Percentiles rank a stretch among this genome's conserved stretches.
Evolutionary conservation across 495 filamentous ascomycete species (phyloP).

Genomic region (Annulohypoxylon nitens): DNA sequence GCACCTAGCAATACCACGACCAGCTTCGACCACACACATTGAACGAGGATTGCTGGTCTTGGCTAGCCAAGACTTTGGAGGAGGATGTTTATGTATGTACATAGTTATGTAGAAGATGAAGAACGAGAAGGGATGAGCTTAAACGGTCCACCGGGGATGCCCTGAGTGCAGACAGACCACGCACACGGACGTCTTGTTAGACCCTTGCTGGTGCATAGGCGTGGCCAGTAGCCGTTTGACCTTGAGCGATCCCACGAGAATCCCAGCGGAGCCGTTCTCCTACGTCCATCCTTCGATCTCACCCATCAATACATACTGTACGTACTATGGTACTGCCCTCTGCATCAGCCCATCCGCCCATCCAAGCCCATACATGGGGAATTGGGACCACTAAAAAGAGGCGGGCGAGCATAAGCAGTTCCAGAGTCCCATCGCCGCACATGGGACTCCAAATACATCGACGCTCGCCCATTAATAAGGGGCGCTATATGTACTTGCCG

Average conservation of each 20-base stretch:
- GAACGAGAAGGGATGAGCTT: slow-evolving; percentile 49
- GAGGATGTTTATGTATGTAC: slow-evolving; percentile 17
- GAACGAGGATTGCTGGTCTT: slow-evolving; percentile 34
- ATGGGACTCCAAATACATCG: slow-evolving; percentile 53
- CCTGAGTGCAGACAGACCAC: slow-evolving; percentile 47
- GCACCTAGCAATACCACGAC: slow-evolving; percentile 43
- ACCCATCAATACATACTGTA: slow-evolving; percentile 36
- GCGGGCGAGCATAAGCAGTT: slow-evolving; percentile 47
- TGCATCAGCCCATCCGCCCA: slow-evolving; percentile 36
- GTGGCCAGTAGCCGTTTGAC: slow-evolving; percentile 51
- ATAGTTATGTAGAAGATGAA: slow-evolving; percentile 23
- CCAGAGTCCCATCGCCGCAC: slow-evolving; percentile 58
- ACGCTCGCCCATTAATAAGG: slow-evolving; percentile 60
- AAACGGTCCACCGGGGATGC: slow-evolving; percentile 50
- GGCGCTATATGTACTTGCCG: slow-evolving; percentile 58
- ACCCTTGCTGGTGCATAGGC: slow-evolving; percentile 48
- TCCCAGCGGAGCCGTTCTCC: slow-evolving; percentile 49
- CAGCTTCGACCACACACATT: slow-evolving; percentile 23
- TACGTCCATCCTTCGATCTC: slow-evolving; percentile 51
- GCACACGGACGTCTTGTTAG: slow-evolving; percentile 48
- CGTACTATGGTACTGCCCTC: slow-evolving; percentile 21
- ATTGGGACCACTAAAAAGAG: slow-evolving; percentile 49
- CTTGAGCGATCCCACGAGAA: slow-evolving; percentile 51
- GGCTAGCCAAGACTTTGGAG: slow-evolving; percentile 43
- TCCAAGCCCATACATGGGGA: slow-evolving; percentile 39